Evolutionary conservation across 768 basidiomycete genomes (phyloP).

Genomic region (Lactarius sanguifluus): DNA sequence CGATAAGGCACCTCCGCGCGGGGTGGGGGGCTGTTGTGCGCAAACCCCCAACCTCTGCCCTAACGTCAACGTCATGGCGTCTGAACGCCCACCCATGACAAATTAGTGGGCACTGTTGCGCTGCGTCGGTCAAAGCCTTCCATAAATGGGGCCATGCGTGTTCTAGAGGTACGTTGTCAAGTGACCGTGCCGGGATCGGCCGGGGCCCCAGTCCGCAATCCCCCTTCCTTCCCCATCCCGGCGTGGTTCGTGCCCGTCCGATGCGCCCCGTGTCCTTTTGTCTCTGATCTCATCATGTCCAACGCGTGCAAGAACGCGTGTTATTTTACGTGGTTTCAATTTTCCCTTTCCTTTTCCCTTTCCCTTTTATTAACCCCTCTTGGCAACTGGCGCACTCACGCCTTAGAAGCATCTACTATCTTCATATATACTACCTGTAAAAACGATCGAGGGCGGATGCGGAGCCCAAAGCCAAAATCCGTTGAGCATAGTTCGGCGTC

Average conservation of each 20-base stretch:
- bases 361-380: background rate
- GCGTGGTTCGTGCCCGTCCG: background rate
- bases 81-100: background rate
- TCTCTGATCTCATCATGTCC: background rate
- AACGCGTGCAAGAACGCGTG: background rate
- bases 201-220: background rate
- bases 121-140: constrained; percentile 1
- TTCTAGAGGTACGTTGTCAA: background rate
- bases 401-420: background rate
- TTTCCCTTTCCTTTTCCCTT: background rate
- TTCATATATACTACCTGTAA: background rate
- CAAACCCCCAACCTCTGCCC: constrained; percentile 2
- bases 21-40: background rate
- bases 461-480: background rate
- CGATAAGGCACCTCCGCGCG: background rate
- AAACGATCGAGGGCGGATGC: background rate
- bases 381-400: background rate
- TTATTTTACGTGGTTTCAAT: background rate
- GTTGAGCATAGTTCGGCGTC: background rate
- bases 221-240: background rate
- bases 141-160: background rate
- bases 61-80: constrained; percentile 3
- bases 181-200: background rate
- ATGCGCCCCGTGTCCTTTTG: background rate
- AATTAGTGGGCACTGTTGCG: background rate